Evolutionary conservation across 228 moss, liverwort and hornwort species (phyloP), one percentile per base, ranked within the genome.

Genomic region (Sphagnum fallax): DNA sequence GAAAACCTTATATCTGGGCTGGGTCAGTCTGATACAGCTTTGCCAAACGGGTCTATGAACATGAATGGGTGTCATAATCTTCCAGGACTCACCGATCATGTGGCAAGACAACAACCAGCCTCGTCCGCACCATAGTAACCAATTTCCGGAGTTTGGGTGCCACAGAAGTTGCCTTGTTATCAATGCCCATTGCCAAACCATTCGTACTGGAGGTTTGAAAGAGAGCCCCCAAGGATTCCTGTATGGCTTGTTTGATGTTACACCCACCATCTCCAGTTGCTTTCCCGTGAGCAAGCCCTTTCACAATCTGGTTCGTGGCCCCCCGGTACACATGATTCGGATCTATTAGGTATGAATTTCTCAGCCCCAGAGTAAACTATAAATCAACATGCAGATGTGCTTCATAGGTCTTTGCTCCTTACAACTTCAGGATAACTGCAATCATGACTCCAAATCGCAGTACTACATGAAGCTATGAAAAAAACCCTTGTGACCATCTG

Each of bases 41-140:
- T 64, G 65, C 66, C 47, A 10, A 9, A 73, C 63, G 48, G 53
- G 71, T 63, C 15, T 63, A 47, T 63, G 63, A 10, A 6, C 32
- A 10, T 63, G 47, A 16, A 16, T 48, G 10, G 47, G 68, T 60
- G 57, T 65, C 69, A n/a, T 12, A 58, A 71, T 67, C 68, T 65
- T 73, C 52, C 52, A 68, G 72, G 57, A 82, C 85, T 87, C 83
- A 91, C 91, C 81, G 83, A 78, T 75, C 75, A 63, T 82, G 77
- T 47, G 82, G 76, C 70, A 88, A 74, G 55, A 91, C 76, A 64
- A 91, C 91, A 59, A 91, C 32, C 67, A 91, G 71, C 71, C 91
- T 81, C 53, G 76, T 72, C 52, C 83, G 75, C 52, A 77, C 50
- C 73, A 76, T 80, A 47, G 76, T 69, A 49, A 76, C 77, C 72